A percentile compares a stretch with the other conserved stretches of the same genome.
Conservation (phyloP, 1,284 basidiomycete species). For the Trichosporon sp. region DNA sequence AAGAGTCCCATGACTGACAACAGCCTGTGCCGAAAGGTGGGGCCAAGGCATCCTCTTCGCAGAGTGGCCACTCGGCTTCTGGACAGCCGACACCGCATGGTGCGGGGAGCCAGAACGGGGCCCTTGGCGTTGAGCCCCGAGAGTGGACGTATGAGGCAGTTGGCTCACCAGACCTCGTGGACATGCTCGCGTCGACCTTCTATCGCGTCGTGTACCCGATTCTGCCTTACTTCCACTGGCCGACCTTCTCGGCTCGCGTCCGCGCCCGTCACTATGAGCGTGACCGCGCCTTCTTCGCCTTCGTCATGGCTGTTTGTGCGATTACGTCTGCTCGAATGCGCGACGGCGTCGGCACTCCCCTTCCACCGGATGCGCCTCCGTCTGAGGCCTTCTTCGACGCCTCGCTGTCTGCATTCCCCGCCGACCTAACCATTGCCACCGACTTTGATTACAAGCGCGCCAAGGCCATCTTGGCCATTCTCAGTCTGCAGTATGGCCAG, state of each 20-base stretch:
- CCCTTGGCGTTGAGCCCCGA: background rate
- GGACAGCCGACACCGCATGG: background rate
- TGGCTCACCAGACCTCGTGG: constrained; percentile 29
- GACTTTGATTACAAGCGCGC: constrained; percentile 69
- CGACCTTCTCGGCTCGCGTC: constrained; percentile 33
- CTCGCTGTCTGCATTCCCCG: constrained; percentile 41
- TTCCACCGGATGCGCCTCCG: constrained; percentile 11
- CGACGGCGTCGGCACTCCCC: constrained; percentile 26
- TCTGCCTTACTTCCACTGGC: constrained; percentile 46
- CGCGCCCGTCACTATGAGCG: constrained; percentile 27
- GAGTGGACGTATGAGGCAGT: constrained; percentile 34
- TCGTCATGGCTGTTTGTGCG: constrained; percentile 42
- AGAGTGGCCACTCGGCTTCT: background rate
- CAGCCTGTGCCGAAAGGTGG: constrained; percentile 11
- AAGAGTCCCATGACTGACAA: background rate
- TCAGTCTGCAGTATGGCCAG: constrained; percentile 40
- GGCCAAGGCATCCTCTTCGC: background rate
- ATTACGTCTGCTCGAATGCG: constrained; percentile 39
- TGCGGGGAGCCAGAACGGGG: background rate
- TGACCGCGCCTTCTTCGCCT: constrained; percentile 36
- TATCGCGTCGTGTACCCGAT: constrained; percentile 40
- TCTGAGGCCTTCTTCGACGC: constrained; percentile 35
- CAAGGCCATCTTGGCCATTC: constrained; percentile 53
- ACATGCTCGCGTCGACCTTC: constrained; percentile 30
- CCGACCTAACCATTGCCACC: constrained; percentile 82